Percentiles rank a stretch among this genome's conserved stretches.
Conservation (phyloP, 306 rosid genomes). For the Parietaria judaica region DNA sequence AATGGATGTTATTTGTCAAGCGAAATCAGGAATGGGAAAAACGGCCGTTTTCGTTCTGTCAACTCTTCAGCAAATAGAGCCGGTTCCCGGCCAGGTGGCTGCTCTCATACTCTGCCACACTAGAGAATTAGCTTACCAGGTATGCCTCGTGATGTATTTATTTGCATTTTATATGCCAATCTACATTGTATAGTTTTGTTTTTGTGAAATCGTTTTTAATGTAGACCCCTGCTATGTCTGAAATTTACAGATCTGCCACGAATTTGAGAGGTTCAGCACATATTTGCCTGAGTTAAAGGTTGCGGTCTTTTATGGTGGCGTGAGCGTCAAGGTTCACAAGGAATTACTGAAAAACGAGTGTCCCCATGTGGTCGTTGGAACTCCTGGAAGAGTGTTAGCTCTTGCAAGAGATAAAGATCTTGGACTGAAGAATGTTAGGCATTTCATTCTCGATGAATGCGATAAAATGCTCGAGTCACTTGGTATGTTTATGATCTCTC, state of each 20-base stretch:
- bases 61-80: conserved; percentile 64
- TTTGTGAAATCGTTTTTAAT: neutral
- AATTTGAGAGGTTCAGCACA: conserved; percentile 66
- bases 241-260: conserved; percentile 51
- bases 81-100: conserved; percentile 63
- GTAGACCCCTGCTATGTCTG: too few species aligned
- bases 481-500: conserved; percentile 27
- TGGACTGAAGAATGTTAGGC: conserved; percentile 68
- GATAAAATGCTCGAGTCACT: conserved; percentile 84
- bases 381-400: conserved; percentile 71
- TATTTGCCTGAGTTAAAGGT: conserved; percentile 52
- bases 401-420: conserved; percentile 63
- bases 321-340: conserved; percentile 53
- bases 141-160: conserved; percentile 8
- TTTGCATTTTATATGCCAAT: neutral
- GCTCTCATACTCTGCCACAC: conserved; percentile 74
- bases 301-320: conserved; percentile 68
- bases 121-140: conserved; percentile 72
- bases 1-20: conserved; percentile 72
- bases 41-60: conserved; percentile 69
- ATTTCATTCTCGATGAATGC: conserved; percentile 71
- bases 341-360: conserved; percentile 66
- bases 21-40: conserved; percentile 76
- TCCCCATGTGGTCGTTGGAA: conserved; percentile 74
- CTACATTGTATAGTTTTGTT: neutral